These are phyloP conservation scores for Wickerhamiella spandovensis DNA, from an alignment of 805 yeast genomes.

Conservation along the genomic window DNA sequence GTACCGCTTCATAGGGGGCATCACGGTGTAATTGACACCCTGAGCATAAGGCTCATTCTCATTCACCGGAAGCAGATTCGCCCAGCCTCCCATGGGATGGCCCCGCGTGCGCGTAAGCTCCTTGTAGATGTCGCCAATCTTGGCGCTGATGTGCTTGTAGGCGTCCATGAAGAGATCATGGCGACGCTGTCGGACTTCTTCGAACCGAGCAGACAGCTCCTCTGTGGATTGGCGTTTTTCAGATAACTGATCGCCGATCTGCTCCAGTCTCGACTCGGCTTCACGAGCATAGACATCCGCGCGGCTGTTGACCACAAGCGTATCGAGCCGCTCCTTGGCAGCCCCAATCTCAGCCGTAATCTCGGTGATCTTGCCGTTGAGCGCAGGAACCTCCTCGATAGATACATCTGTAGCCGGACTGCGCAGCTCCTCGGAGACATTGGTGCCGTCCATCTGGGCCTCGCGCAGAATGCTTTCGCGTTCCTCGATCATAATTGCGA, in stretches of 20 bases:
- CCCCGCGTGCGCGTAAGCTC: slow-evolving; percentile 65
- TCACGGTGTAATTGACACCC: slow-evolving; percentile 83
- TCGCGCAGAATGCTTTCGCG: neutral
- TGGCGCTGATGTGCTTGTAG: slow-evolving; percentile 57
- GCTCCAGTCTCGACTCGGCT: slow-evolving; percentile 6
- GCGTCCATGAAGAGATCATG: slow-evolving; percentile 54
- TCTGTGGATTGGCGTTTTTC: slow-evolving; percentile 37
- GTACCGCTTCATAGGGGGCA: slow-evolving; percentile 92
- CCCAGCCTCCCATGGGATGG: slow-evolving; percentile 84
- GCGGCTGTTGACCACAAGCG: slow-evolving; percentile 64
- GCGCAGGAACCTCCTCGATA: neutral
- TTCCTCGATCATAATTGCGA: neutral
- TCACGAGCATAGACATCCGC: slow-evolving; percentile 29
- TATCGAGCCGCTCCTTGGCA: neutral
- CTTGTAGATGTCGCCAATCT: slow-evolving; percentile 66
- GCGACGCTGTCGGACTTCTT: slow-evolving; percentile 45
- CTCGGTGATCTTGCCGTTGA: neutral
- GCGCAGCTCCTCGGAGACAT: neutral
- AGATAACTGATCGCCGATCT: slow-evolving; percentile 4
- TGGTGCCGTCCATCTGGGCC: slow-evolving; percentile 1
- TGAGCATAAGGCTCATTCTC: slow-evolving; percentile 78
- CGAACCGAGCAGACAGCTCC: slow-evolving; percentile 38
- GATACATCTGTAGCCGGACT: neutral
- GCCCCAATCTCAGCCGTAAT: neutral
- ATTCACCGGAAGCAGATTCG: slow-evolving; percentile 72